Evolutionary conservation across 1,284 basidiomycete genomes (phyloP), one percentile per base, ranked within the genome.

Genomic region (Athelia psychrophila): DNA sequence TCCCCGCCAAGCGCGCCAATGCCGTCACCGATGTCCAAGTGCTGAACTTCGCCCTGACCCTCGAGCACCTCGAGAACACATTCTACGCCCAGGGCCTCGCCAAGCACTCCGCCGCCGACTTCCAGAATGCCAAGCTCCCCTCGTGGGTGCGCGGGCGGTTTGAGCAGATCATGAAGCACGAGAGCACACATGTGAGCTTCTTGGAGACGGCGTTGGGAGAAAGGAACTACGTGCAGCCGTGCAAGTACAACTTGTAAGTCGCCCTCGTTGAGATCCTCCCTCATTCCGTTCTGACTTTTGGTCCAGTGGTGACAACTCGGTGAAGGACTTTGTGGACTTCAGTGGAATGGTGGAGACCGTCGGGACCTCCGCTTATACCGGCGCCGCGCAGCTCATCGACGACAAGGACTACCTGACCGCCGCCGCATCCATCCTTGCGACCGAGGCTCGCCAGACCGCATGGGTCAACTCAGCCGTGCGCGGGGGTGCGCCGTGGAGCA

Each of bases 41-140:
- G 54, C 68, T 81, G 52, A 74, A 80, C 61, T 81, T 76, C 48
- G 81, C 81, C 12, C 69, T 83, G 47, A 80, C 75, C 33, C 73
- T 85, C 30, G 83, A 86, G 68, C 76, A 85, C 64, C 72, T 86
- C 54, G 81, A 75, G 56, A 62, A 58, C 49, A 62, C 71, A 0
- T 75, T 76, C 59, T 73, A 75, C 61, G 52, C 50, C 2, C 51
- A 60, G 13, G 75, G 68, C 10, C 64, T 81, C n/a, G 53, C 52
- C 3, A 69, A 71, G 59, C 79, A 71, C 59, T 59, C 68, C 44
- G 58, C 64, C 4, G 57, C 59, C 13, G 74, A 67, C 27, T 85
- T 84, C 65, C 57, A 54, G 9, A 49, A 64, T 1, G 77, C 75
- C 3, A 79, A 78, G 8, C 72, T 72, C 58, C 61, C 64, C 2